Base-by-base conservation (phyloP, 2,329 filamentous ascomycete genomes). In the Penicillium crustosum region DNA sequence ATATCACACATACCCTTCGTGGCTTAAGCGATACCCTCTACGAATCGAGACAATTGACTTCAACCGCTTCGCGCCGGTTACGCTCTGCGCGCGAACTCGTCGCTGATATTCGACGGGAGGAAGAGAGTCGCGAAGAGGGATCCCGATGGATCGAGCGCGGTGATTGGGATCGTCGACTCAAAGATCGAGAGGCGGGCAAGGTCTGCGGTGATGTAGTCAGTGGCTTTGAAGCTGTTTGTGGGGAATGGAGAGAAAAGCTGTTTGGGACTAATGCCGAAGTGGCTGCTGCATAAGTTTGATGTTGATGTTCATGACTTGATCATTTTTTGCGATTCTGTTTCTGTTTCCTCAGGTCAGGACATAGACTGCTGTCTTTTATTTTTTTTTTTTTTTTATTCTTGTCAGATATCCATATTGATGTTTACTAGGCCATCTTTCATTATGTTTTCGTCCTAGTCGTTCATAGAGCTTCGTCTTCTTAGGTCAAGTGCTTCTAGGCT, bases 181-280 rank as follows among this genome's bases (percentile, higher is more conserved):
- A 84, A 62, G 87, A 86, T 53, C 84, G 93, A 54, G 92, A 96
- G 73, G 95, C 92, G 61, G 91, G 90, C 8, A 83, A 82, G 23
- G 89, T 93, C 15, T 97, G 94, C 74, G 83, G 87, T 5, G 91
- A 95, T 60, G 93, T 99, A 1, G 88, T 97, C 35, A 88, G 89
- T 45, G 94, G 94, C 0, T 97, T 99, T 69, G 93, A 97, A 74
- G 88, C 92, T 70, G 87, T 93, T 1, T 97, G 92, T 76, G 88
- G 93, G 57, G 84, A 86, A 56, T 94, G 93, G 89, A 85, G 93
- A 70, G 86, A 87, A 69, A 85, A 89, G 65, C 77, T 96, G 48
- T 82, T 92, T 59, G 86, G 75, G n/a, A 65, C 67, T 55, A 67
- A 66, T 47, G 62, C 72, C 19, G 70, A 73, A 61, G 66, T 69